Conservation (phyloP, 257 asterid species). For the Nicotiana noctiflora region DNA sequence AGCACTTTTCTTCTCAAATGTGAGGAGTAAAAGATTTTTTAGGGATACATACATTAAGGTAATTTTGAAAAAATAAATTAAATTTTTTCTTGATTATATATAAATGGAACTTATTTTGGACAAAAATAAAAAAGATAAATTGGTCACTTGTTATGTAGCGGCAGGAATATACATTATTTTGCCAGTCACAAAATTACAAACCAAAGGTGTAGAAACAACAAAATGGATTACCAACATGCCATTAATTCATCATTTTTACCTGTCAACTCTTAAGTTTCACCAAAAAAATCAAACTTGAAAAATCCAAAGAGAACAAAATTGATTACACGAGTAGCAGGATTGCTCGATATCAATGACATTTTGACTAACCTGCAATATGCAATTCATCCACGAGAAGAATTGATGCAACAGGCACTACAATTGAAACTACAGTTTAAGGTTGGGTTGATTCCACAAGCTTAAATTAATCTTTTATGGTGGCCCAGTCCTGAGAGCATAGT, state of each 20-base stretch:
- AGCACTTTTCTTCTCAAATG: too few species aligned
- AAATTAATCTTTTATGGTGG: conserved; percentile 24
- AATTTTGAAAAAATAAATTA: too few species aligned
- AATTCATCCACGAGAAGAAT: background rate
- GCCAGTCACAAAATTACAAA: background rate
- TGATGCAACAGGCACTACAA: background rate
- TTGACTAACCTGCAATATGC: background rate
- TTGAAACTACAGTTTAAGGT: background rate
- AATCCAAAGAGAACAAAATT: background rate
- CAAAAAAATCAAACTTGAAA: background rate
- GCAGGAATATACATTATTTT: background rate
- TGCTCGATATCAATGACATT: background rate
- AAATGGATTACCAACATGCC: background rate
- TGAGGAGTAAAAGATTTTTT: too few species aligned
- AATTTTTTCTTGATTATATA: too few species aligned
- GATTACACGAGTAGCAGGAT: background rate
- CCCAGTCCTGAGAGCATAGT: conserved; percentile 57
- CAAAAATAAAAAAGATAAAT: too few species aligned
- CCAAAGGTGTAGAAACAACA: background rate
- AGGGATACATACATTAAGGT: too few species aligned
- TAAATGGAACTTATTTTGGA: too few species aligned
- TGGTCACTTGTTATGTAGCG: too few species aligned
- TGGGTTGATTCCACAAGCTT: background rate
- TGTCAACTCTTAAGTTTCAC: background rate
- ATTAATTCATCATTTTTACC: background rate